These are phyloP conservation scores for Boletellus ananiceps DNA, from an alignment of 768 basidiomycete genomes.

Conservation along the genomic window DNA sequence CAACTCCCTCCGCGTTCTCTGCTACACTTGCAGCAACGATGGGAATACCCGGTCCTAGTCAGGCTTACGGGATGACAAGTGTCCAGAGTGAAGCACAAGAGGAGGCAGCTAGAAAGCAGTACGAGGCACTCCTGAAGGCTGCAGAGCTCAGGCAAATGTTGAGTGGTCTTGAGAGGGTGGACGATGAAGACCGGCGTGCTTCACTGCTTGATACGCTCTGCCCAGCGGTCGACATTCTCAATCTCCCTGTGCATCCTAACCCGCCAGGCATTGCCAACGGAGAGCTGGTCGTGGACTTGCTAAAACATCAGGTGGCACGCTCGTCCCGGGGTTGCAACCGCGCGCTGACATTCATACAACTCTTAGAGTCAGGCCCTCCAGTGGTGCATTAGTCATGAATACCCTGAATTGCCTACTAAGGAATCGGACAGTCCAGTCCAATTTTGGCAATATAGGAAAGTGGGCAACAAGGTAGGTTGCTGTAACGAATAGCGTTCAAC, in stretches of 20 bases:
- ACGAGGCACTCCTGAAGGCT: conserved; percentile 55
- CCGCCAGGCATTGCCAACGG: conserved; percentile 70
- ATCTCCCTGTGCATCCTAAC: conserved; percentile 62
- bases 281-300: conserved; percentile 62
- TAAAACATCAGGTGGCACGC: conserved; percentile 70
- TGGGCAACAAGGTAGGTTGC: conserved; percentile 45
- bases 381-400: conserved; percentile 82
- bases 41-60: conserved; percentile 21
- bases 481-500: background rate
- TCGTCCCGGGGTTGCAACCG: background rate
- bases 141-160: conserved; percentile 64
- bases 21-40: conserved; percentile 13
- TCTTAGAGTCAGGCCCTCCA: conserved; percentile 72
- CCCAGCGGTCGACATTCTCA: conserved; percentile 63
- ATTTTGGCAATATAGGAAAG: conserved; percentile 77
- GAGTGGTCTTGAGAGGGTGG: conserved; percentile 65
- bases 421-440: conserved; percentile 74
- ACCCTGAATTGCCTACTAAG: conserved; percentile 65
- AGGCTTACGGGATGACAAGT: conserved; percentile 5
- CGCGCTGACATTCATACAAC: background rate
- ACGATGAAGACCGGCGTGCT: conserved; percentile 67
- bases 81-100: conserved; percentile 34
- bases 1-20: conserved; percentile 12
- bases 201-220: conserved; percentile 69
- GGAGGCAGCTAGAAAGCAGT: conserved; percentile 25